Evolutionary conservation across 495 filamentous ascomycete species (phyloP), one percentile per base, ranked within the genome.

Genomic region (Lasiosphaeria ovina): DNA sequence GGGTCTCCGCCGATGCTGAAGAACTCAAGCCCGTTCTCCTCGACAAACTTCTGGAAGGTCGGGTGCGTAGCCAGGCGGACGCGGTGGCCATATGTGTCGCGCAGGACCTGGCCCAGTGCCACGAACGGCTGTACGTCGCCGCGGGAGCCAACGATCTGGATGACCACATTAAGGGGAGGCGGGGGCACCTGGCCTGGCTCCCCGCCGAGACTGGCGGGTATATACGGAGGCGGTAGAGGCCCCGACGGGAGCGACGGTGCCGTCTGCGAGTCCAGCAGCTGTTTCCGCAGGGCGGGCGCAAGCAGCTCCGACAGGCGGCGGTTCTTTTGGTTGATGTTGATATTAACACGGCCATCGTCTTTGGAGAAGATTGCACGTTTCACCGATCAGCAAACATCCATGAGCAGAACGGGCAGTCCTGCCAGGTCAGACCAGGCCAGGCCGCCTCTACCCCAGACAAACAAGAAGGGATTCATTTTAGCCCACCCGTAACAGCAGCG

Each of bases 61-160:
- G 83, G 78, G 61, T 91, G 88, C 0, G 88, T 89, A 2, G 88
- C 88, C 12, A 91, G 74, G 6, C 88, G 76, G 6, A 91, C 88
- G 0, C 87, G 76, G 70, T 91, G 88, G 0, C 88, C 88, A 34
- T 87, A 84, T 40, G 84, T 75, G 65, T 87, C 81, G 57, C 86
- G 84, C 14, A 92, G 75, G 4, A 87, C 77, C 69, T 87, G 86
- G 6, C 88, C 87, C 40, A 92, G 74, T 48, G 85, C 84, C 4
- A 92, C 71, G 60, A 92, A 92, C 0, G 89, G 89, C 66, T 92
- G 89, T 35, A 90, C 87, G 68, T 92, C 89, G 7, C 89, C 89
- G 52, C 89, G 67, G 6, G 84, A 88, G 0, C 89, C 89, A 57
- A 92, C 89, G 6, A 92, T 89, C 79, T 91, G 90, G 32, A 92